Evolutionary conservation across 345 rosid species (phyloP).

Genomic region (Brassica cretica): DNA sequence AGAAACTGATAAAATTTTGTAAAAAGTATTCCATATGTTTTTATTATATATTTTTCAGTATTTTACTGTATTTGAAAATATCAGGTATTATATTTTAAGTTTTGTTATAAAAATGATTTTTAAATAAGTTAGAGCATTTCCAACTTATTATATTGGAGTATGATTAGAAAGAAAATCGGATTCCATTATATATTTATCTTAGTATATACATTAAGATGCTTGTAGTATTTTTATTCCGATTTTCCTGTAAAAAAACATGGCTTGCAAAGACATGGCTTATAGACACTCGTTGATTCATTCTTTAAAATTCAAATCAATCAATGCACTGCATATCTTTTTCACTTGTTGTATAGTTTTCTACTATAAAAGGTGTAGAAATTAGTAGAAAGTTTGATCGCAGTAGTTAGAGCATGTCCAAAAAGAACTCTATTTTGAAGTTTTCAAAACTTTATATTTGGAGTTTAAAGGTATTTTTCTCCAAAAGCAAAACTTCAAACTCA

Average conservation of each 20-base stretch:
- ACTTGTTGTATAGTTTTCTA: not conserved
- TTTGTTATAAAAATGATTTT: not conserved
- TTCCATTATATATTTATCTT: too few species aligned
- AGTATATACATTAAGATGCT: not conserved
- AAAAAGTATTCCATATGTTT: not conserved
- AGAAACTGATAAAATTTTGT: not conserved
- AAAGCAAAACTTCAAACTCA: too few species aligned
- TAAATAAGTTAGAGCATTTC: too few species aligned
- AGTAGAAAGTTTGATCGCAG: not conserved
- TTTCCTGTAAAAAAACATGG: not conserved
- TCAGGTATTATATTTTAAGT: not conserved
- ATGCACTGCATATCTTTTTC: not conserved
- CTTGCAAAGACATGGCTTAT: not conserved
- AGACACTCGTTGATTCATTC: constrained; percentile 25
- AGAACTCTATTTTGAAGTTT: too few species aligned
- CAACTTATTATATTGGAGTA: too few species aligned
- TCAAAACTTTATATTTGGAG: too few species aligned
- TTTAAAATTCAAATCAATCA: constrained; percentile 11
- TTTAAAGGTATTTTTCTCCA: too few species aligned
- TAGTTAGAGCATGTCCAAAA: not conserved
- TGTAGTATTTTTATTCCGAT: not conserved
- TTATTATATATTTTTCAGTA: too few species aligned
- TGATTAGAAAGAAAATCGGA: too few species aligned
- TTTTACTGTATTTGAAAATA: not conserved
- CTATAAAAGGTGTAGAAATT: not conserved